These are phyloP conservation scores for Malassezia slooffiae DNA, from an alignment of 1,284 basidiomycete species.

Conservation along the genomic window DNA sequence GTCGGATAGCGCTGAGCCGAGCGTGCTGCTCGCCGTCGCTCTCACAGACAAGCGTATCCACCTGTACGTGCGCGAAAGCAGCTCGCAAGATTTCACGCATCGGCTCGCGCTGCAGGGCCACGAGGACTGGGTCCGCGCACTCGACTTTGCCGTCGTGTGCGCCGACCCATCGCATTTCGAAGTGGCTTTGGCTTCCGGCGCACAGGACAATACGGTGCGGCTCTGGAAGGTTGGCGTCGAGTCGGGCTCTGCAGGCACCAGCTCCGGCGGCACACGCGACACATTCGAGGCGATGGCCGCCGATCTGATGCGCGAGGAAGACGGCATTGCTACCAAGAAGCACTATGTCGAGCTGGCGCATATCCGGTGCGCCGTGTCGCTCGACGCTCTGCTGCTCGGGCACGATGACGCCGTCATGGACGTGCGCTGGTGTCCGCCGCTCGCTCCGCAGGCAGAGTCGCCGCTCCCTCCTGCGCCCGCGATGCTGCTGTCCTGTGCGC, in stretches of 20 bases:
- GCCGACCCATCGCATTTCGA: constrained; percentile 1
- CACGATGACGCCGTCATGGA: constrained; percentile 42
- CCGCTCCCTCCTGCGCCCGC: no score
- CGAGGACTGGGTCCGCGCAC: constrained; percentile 43
- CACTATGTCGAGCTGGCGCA: constrained; percentile 17
- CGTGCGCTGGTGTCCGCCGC: constrained; percentile 31
- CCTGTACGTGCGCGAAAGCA: constrained; percentile 19
- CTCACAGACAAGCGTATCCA: constrained; percentile 33
- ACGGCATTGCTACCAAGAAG: constrained; percentile 24
- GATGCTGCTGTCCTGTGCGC: constrained; percentile 37
- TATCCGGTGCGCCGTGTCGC: constrained; percentile 26
- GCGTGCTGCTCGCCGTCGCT: constrained; percentile 28
- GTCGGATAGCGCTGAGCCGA: background rate
- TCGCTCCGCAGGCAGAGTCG: background rate
- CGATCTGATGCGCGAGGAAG: constrained; percentile 21
- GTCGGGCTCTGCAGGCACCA: background rate
- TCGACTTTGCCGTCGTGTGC: constrained; percentile 25
- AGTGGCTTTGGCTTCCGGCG: constrained; percentile 26
- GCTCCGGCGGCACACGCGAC: constrained; percentile 11
- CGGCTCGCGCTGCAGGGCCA: constrained; percentile 33
- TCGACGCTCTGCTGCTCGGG: constrained; percentile 39
- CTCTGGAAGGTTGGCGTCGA: constrained; percentile 32
- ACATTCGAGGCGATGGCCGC: constrained; percentile 35
- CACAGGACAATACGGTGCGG: constrained; percentile 37
- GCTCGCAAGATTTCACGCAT: constrained; percentile 13